phyloP scores from a whole-genome alignment of 768 basidiomycete species.

The Leucocoprinus sp. region DNA sequence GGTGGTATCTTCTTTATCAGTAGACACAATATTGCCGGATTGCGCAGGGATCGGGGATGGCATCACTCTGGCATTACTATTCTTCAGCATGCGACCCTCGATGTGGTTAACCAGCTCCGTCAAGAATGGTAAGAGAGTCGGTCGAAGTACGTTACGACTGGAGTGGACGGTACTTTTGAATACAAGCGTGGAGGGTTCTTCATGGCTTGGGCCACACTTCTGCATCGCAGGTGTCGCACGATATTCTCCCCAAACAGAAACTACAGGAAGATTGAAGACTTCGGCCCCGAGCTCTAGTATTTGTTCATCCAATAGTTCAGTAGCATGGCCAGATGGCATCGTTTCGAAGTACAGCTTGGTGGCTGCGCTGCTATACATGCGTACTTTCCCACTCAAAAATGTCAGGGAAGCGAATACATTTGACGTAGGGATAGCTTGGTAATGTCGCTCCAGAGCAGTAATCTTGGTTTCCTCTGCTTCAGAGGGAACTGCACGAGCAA shows the following conservation, averaged over 20 bases:
- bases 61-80: slow-evolving; percentile 24
- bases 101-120: slow-evolving; percentile 64
- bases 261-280: slow-evolving; percentile 62
- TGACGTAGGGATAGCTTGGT: slow-evolving; percentile 42
- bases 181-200: slow-evolving; percentile 55
- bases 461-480: slow-evolving; percentile 16
- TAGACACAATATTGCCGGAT: slow-evolving; percentile 14
- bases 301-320: slow-evolving; percentile 45
- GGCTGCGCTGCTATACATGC: slow-evolving; percentile 50
- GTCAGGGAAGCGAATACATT: slow-evolving; percentile 58
- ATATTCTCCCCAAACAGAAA: slow-evolving; percentile 82
- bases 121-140: slow-evolving; percentile 79
- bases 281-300: slow-evolving; percentile 49
- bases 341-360: slow-evolving; percentile 31
- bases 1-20: slow-evolving; percentile 14
- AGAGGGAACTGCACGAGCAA: slow-evolving; percentile 36
- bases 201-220: slow-evolving; percentile 23
- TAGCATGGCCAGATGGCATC: slow-evolving; percentile 23
- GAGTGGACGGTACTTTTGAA: slow-evolving; percentile 88
- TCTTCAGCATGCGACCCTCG: slow-evolving; percentile 60
- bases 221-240: slow-evolving; percentile 44
- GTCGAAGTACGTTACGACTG: slow-evolving; percentile 77
- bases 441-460: slow-evolving; percentile 19
- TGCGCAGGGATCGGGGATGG: slow-evolving; percentile 13
- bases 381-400: slow-evolving; percentile 82